These are phyloP conservation scores for Aaosphaeria pasadenensis DNA, from an alignment of 2,329 filamentous ascomycete genomes.

Conservation along the genomic window DNA sequence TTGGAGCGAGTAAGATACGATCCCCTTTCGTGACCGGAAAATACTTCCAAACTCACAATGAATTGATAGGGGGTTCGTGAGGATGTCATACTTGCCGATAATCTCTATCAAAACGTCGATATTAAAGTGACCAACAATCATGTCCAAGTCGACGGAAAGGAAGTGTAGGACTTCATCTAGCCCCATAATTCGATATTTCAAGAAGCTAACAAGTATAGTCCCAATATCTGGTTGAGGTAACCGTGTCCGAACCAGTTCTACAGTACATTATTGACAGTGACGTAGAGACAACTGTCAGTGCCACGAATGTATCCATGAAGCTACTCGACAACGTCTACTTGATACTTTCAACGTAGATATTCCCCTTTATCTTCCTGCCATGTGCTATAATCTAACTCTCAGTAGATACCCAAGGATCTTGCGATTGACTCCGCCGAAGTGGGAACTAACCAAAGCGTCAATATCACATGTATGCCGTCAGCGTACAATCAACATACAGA, in stretches of 20 bases:
- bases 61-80: no score
- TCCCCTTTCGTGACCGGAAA: no score
- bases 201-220: constrained; percentile 21
- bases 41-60: no score
- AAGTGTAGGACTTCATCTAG: no score
- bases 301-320: constrained; percentile 61
- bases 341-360: constrained; percentile 62
- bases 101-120: no score
- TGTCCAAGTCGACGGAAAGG: no score
- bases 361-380: no score
- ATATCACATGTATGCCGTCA: not conserved
- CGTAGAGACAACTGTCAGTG: constrained; percentile 72
- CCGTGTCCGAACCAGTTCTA: not conserved
- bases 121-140: no score
- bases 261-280: not conserved
- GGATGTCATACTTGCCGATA: no score
- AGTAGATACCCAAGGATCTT: not conserved
- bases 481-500: not conserved
- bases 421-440: not conserved
- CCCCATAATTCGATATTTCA: no score
- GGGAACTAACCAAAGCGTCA: not conserved
- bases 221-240: constrained; percentile 36
- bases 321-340: constrained; percentile 66
- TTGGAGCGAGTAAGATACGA: no score
- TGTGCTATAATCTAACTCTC: no score